Evolutionary conservation across 495 filamentous ascomycete species (phyloP).

Genomic region (Rusavskia elegans): DNA sequence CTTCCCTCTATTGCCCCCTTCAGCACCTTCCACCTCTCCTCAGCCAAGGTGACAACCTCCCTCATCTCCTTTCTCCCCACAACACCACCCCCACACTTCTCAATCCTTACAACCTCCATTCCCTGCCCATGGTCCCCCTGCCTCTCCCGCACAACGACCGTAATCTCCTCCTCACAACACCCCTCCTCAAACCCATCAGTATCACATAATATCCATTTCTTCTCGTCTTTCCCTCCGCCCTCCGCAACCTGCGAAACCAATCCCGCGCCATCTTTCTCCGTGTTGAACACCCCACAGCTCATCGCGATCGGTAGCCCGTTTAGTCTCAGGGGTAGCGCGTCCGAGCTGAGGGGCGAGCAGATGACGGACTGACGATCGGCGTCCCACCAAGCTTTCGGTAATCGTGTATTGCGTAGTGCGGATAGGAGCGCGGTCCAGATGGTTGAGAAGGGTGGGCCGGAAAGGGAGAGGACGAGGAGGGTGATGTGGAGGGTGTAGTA

Average conservation of each 20-base stretch:
- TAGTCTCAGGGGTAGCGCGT: slow-evolving; percentile 35
- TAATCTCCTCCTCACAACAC: slow-evolving; percentile 57
- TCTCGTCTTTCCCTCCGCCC: slow-evolving; percentile 25
- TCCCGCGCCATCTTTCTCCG: slow-evolving; percentile 35
- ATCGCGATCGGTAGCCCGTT: slow-evolving; percentile 49
- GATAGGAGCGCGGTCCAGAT: slow-evolving; percentile 74
- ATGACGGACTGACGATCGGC: slow-evolving; percentile 60
- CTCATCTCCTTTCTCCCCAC: slow-evolving; percentile 39
- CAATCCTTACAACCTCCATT: slow-evolving; percentile 47
- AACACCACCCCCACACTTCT: slow-evolving; percentile 66
- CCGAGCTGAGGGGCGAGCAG: slow-evolving; percentile 42
- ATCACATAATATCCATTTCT: slow-evolving; percentile 68
- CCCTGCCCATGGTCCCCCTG: slow-evolving; percentile 20
- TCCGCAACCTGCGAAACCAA: slow-evolving; percentile 24
- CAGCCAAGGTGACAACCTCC: slow-evolving; percentile 34
- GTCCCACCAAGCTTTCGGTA: slow-evolving; percentile 83
- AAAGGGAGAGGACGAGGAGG: slow-evolving; percentile 73
- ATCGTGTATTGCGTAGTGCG: slow-evolving; percentile 59
- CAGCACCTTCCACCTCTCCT: slow-evolving; percentile 39
- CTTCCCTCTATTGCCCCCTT: slow-evolving; percentile 24
- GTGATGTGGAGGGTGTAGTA: slow-evolving; percentile 95
- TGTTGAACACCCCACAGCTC: slow-evolving; percentile 57
- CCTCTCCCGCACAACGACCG: slow-evolving; percentile 52
- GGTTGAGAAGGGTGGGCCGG: slow-evolving; percentile 80
- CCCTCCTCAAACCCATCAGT: slow-evolving; percentile 82